phyloP scores from a whole-genome alignment of 1,139 yeast species.

The Diutina rugosa region DNA sequence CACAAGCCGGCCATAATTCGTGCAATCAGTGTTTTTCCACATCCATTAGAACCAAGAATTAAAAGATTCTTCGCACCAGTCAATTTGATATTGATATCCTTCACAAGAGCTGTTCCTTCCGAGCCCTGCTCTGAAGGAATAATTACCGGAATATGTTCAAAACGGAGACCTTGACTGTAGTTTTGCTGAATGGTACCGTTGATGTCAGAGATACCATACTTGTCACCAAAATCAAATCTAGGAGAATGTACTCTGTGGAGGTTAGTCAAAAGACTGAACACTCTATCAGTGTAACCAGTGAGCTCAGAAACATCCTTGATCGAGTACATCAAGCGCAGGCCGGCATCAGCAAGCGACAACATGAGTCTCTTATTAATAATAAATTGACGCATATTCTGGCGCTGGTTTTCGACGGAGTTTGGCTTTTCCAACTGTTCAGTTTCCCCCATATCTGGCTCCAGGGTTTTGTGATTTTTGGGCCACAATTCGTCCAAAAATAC shows the following conservation, averaged over 20 bases:
- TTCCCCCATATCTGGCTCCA: background rate
- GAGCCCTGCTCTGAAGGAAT: conserved; percentile 58
- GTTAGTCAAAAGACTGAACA: conserved; percentile 60
- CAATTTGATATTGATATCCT: conserved; percentile 48
- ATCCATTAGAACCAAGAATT: conserved; percentile 78
- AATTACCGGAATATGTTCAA: conserved; percentile 73
- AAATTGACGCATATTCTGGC: conserved; percentile 69
- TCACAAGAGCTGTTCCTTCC: conserved; percentile 40
- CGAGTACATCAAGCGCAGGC: conserved; percentile 91
- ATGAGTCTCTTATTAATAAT: conserved; percentile 82
- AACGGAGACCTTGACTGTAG: conserved; percentile 59
- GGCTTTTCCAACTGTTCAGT: conserved; percentile 9
- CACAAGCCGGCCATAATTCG: conserved; percentile 80
- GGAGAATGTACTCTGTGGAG: conserved; percentile 76
- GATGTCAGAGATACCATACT: conserved; percentile 40
- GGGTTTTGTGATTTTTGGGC: conserved; percentile 5
- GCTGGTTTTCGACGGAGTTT: conserved; percentile 18
- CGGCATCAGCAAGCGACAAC: conserved; percentile 91
- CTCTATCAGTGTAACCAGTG: conserved; percentile 84
- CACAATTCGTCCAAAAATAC: conserved; percentile 40
- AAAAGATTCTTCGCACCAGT: conserved; percentile 60
- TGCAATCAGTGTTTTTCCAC: conserved; percentile 82
- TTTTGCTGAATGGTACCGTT: conserved; percentile 75
- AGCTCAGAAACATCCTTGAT: conserved; percentile 85
- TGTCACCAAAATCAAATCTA: conserved; percentile 49